These are phyloP conservation scores for Aspergillus arachidicola DNA, from an alignment of 2,329 filamentous ascomycete species.

Conservation along the genomic window DNA sequence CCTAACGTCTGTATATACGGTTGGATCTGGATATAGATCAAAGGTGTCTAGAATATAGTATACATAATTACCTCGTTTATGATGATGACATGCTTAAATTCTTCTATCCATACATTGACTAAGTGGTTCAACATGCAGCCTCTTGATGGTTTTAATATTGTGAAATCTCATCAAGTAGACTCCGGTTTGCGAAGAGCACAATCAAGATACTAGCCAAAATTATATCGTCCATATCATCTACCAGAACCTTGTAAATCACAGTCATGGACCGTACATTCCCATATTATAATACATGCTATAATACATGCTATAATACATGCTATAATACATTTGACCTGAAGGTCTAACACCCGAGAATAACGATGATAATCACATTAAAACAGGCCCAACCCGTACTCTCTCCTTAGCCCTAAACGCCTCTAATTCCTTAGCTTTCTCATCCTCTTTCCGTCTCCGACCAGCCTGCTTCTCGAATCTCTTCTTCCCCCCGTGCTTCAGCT, in stretches of 20 bases:
- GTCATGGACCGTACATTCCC: background rate
- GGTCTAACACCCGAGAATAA: background rate
- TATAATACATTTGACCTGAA: background rate
- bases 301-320: background rate
- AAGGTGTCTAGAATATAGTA: conserved; percentile 25
- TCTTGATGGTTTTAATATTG: background rate
- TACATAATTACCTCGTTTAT: conserved; percentile 12
- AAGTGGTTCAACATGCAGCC: background rate
- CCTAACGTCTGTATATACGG: conserved; percentile 25
- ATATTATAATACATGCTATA: background rate
- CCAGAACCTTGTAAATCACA: background rate
- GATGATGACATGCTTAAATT: background rate
- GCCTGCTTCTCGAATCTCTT: conserved; percentile 58
- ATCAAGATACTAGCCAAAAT: background rate
- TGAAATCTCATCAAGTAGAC: background rate
- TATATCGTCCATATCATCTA: background rate
- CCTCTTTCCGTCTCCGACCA: conserved; percentile 17
- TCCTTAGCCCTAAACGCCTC: conserved; percentile 21
- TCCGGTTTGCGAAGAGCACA: too few relatives aligned
- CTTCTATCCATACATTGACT: background rate
- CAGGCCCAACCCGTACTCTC: conserved; percentile 53
- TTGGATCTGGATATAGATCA: conserved; percentile 28
- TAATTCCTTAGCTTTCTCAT: conserved; percentile 10
- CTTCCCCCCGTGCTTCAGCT: conserved; percentile 80
- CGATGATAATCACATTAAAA: conserved; percentile 18